phyloP scores from a whole-genome alignment of 2,329 filamentous ascomycete genomes.

The Biscogniauxia marginata region DNA sequence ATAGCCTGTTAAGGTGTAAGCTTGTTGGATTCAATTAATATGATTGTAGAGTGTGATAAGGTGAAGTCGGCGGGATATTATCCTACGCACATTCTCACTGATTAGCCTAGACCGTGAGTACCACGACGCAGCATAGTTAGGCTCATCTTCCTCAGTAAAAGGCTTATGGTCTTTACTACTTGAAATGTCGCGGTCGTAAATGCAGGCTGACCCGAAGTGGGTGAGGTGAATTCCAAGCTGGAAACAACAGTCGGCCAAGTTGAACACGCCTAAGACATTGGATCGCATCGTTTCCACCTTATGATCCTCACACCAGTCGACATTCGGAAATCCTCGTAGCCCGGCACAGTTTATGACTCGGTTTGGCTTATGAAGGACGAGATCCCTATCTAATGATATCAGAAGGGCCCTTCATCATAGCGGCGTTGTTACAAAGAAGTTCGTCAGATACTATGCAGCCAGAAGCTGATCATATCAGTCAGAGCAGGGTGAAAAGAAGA shows the following conservation, averaged over 20 bases:
- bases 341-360: conserved; percentile 15
- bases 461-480: not conserved
- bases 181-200: conserved; percentile 4
- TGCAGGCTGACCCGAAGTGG: conserved; percentile 13
- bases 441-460: not conserved
- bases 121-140: conserved; percentile 8
- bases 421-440: no score
- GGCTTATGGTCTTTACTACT: not conserved
- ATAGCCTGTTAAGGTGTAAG: not conserved
- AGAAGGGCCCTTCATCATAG: no score
- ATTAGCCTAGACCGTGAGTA: conserved; percentile 8
- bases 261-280: conserved; percentile 12
- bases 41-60: not conserved
- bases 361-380: conserved; percentile 3
- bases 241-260: conserved; percentile 11
- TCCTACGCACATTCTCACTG: conserved; percentile 2
- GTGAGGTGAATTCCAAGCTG: conserved; percentile 13
- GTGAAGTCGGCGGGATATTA: not conserved
- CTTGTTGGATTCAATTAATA: not conserved
- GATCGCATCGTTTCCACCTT: conserved; percentile 12
- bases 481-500: not conserved
- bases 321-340: conserved; percentile 8
- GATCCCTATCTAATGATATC: not conserved
- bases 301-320: conserved; percentile 16
- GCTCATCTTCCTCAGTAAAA: conserved; percentile 12